Percentiles rank a stretch among this genome's conserved stretches.
phyloP scores from a whole-genome alignment of 1,284 basidiomycete species.

The Sanguinoderma infundibulare region DNA sequence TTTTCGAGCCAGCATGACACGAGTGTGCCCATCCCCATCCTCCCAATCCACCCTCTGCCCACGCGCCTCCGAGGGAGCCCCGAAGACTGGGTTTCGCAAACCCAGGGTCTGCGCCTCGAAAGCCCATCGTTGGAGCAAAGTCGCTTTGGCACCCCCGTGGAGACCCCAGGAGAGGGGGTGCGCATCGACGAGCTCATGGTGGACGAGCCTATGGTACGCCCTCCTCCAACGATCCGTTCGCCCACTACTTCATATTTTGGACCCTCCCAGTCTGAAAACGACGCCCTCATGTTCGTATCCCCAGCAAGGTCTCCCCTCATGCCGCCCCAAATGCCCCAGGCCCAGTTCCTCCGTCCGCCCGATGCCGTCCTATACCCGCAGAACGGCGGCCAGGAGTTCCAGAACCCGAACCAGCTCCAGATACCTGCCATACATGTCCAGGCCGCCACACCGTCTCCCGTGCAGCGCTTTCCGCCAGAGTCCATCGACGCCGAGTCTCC shows the following conservation, averaged over 20 bases:
- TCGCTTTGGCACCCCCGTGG: not conserved
- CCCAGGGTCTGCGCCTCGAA: constrained; percentile 60
- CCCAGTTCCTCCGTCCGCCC: constrained; percentile 9
- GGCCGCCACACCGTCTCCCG: constrained; percentile 23
- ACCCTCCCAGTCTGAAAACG: constrained; percentile 7
- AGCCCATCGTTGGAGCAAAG: constrained; percentile 44
- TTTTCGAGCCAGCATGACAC: constrained; percentile 43
- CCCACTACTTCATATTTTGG: not conserved
- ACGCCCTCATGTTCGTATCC: constrained; percentile 13
- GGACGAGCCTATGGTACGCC: constrained; percentile 22
- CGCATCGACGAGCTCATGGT: constrained; percentile 19
- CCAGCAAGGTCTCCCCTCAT: constrained; percentile 10
- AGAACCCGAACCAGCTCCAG: constrained; percentile 16
- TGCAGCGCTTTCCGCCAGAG: constrained; percentile 14
- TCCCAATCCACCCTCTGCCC: constrained; percentile 8
- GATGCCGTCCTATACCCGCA: constrained; percentile 4
- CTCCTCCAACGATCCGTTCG: not conserved
- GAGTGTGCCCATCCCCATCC: constrained; percentile 30
- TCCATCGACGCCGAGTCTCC: not conserved
- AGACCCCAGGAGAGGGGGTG: constrained; percentile 10
- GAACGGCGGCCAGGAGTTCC: not conserved
- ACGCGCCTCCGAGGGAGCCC: constrained; percentile 37
- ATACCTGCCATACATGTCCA: constrained; percentile 28
- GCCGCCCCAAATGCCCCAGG: constrained; percentile 2
- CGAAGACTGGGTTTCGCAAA: constrained; percentile 72